phyloP scores from a whole-genome alignment of 164 flowering plant genomes.

The Vitis labrusca region DNA sequence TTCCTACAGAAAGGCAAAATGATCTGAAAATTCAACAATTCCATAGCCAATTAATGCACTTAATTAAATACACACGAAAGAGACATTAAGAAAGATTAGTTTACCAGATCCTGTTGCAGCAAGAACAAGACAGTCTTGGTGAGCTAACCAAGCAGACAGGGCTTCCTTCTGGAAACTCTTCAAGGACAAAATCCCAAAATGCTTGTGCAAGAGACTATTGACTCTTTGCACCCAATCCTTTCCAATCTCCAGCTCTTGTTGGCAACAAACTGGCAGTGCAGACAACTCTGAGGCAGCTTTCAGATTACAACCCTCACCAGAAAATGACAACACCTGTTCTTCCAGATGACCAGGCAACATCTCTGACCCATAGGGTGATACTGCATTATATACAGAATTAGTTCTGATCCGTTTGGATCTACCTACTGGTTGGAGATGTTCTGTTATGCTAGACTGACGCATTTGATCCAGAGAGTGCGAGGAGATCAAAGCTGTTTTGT shows the following conservation, averaged over 20 bases:
- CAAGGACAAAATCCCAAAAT: conserved; percentile 72
- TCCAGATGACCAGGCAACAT: conserved; percentile 9
- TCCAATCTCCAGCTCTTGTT: conserved; percentile 30
- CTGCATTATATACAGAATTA: conserved; percentile 7
- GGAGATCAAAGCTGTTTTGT: conserved; percentile 30
- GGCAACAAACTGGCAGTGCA: conserved; percentile 5
- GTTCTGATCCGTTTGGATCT: conserved; percentile 29
- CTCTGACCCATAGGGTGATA: conserved; percentile 19
- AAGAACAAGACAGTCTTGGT: conserved; percentile 84
- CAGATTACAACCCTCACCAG: background rate
- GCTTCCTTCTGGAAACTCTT: conserved; percentile 88
- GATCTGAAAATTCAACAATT: background rate
- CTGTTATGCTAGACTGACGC: conserved; percentile 58
- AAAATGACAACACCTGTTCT: conserved; percentile 9
- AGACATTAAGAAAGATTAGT: background rate
- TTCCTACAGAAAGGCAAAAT: conserved; percentile 51
- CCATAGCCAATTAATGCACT: background rate
- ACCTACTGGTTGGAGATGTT: conserved; percentile 35
- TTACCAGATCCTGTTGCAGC: conserved; percentile 97
- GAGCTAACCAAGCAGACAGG: conserved; percentile 62
- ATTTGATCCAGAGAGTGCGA: conserved; percentile 17
- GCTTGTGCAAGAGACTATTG: conserved; percentile 42
- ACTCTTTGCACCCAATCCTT: conserved; percentile 65
- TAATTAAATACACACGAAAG: background rate
- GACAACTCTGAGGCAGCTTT: conserved; percentile 3